Evolutionary conservation across 2,329 filamentous ascomycete species (phyloP), one percentile per base, ranked within the genome.

Genomic region (Alternaria brassicicola): DNA sequence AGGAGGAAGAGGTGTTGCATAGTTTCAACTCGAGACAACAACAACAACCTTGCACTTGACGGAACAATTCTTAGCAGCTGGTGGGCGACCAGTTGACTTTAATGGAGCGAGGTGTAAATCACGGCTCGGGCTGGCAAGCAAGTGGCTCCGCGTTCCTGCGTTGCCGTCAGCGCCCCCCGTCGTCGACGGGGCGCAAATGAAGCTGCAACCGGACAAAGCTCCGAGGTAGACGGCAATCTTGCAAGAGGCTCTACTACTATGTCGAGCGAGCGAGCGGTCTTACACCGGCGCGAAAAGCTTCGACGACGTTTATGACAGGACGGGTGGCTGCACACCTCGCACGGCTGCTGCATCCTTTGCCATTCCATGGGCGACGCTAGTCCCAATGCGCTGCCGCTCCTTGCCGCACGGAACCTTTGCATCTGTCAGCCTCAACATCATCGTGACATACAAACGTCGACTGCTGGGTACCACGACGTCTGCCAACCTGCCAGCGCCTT

Each of bases 1-100:
- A 57, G 51, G 38, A 65, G 21, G 21, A 65, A 17, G 21, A 59
- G 47, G 51, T 52, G 35, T 50, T 62, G 59, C 64, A 66, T 66
- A 43, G 53, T 62, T 51, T 61, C 52, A 62, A 59, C 6, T 39
- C 54, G 47, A 49, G 48, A 54, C 49, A 53, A 54, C 49, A 33
- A 47, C 35, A 30, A 25, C 42, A 42, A 39, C 21, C 49, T 43
- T 31, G 36, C 41, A 19, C 38, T 47, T 45, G 13, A 28, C 31
- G 49, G 33, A 42, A 42, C 39, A 35, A 23, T 38, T 51, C 21
- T 17, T 19, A 35, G n/a, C 28, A 21, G 10, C 19, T 13, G 17
- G n/a, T 39, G 41, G 48, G 54, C 36, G 21, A 6, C 39, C 33
- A 21, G 41, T 48, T 42, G 48, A 42, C 54, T 57, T 57, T 52